Evolutionary conservation across 1,284 basidiomycete species (phyloP).

Genomic region (Leucoagaricus sp.): DNA sequence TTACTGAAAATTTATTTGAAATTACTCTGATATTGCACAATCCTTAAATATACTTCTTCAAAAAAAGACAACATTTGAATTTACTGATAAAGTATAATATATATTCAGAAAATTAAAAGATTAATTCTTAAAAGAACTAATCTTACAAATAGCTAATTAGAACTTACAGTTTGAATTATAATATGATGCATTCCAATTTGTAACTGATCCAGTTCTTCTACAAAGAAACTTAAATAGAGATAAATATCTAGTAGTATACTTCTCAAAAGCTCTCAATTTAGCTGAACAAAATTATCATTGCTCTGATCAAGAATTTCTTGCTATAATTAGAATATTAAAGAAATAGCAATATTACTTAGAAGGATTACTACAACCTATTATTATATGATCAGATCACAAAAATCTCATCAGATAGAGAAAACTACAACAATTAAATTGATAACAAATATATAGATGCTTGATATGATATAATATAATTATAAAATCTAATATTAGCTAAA

Average conservation of each 20-base stretch:
- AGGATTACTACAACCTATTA: conserved; percentile 23
- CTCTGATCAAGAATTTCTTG: conserved; percentile 38
- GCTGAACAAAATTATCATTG: conserved; percentile 43
- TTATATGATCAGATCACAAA: conserved; percentile 42
- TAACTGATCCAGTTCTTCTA: conserved; percentile 28
- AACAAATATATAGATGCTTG: conserved; percentile 40
- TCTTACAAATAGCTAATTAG: too few species aligned
- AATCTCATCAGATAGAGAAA: conserved; percentile 43
- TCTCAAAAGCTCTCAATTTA: conserved; percentile 28
- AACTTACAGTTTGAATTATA: conserved; percentile 23
- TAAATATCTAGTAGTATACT: conserved; percentile 15
- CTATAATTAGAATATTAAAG: conserved; percentile 39
- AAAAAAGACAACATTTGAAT: too few species aligned
- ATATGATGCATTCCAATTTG: conserved; percentile 26
- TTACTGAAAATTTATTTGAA: conserved; percentile 30
- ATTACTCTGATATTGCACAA: conserved; percentile 23
- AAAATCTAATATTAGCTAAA: conserved; percentile 11
- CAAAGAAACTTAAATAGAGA: conserved; percentile 25
- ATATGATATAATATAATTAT: conserved; percentile 5
- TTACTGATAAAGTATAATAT: too few species aligned
- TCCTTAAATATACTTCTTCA: too few species aligned
- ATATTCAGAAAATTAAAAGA: too few species aligned
- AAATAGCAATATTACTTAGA: conserved; percentile 40
- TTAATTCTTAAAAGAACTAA: too few species aligned
- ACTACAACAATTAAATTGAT: conserved; percentile 33